Conservation (phyloP, 2,329 filamentous ascomycete species). For the Incumbomyces lentus region DNA sequence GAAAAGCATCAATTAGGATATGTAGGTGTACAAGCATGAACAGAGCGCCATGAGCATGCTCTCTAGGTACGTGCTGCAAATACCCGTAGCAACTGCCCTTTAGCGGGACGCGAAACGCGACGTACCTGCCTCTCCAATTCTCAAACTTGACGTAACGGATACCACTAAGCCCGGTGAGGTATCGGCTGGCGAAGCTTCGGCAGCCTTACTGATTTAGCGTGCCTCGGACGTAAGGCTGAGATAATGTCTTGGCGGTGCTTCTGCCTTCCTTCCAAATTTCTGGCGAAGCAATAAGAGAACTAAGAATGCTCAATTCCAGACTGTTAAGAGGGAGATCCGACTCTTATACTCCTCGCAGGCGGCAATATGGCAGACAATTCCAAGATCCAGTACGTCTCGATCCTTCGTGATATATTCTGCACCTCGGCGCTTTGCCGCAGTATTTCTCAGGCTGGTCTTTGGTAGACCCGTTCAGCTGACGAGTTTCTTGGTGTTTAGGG, state of each 20-base stretch:
- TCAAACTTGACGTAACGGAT: slow-evolving; percentile 1
- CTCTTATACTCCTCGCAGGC: slow-evolving; percentile 23
- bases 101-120: slow-evolving; percentile 3
- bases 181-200: not conserved
- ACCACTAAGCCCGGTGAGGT: not conserved
- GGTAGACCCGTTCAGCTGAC: slow-evolving; percentile 18
- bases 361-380: slow-evolving; percentile 49
- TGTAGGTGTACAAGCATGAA: not conserved
- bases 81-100: not conserved
- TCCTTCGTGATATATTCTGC: slow-evolving; percentile 8
- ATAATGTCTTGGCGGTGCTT: slow-evolving; percentile 1
- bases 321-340: slow-evolving; percentile 1
- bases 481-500: slow-evolving; percentile 41
- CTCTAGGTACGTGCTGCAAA: not conserved
- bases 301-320: slow-evolving; percentile 7
- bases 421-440: not conserved
- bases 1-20: no score
- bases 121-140: not conserved
- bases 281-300: slow-evolving; percentile 1
- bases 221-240: not conserved
- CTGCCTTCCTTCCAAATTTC: slow-evolving; percentile 1
- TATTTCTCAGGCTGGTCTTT: slow-evolving; percentile 19
- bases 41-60: not conserved
- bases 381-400: slow-evolving; percentile 57
- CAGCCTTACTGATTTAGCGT: not conserved